Base-by-base conservation (phyloP, 139 green algal species). In the Chlorella sp. region DNA sequence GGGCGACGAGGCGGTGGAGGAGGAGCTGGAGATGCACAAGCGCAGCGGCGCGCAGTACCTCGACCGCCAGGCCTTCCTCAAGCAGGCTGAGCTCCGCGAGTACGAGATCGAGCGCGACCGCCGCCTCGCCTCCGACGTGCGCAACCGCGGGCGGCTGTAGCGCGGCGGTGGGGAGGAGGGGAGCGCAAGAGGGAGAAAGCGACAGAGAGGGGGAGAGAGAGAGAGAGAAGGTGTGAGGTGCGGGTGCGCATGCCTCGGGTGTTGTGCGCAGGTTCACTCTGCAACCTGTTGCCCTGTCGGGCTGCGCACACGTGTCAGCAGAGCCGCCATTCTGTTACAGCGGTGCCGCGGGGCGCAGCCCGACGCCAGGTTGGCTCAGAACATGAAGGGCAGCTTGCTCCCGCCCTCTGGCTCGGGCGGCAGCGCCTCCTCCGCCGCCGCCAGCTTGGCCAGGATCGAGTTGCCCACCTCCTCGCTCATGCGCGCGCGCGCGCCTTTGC, bases 21-120 rank as follows among this genome's bases (percentile, higher is more conserved):
- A 95, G 76, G 93, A 97, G 85, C 86, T 97, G 59, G 90, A 96
- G 82, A 67, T 60, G 15, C 86, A 96, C 84, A 94, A 91, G 84
- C 86, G 82, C 76, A 89, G 84, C 70, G 80, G 79, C 3, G 60
- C 41, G 46, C 73, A 87, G 80, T 97, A 94, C 70, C 73, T 97
- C 55, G 92, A 96, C 36, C 93, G 93, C 77, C 78, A 91, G 51
- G 91, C 94, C 15, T 98, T 98, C 82, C 78, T 98, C 15, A 90
- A 92, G 66, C 77, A 87, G 21, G 85, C 93, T 7, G 93, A 97
- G 80, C 71, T 95, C 74, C 74, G 89, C 0, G 84, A 97, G 77
- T 97, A 98, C 72, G 93, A 98, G 86, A 77, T 83, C 51, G 92
- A 98, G 82, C 77, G 93, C 0, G 92, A 97, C 80, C 67, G 77